Base-by-base conservation (phyloP, 305 asterid species). In the Fraxinus floribunda region DNA sequence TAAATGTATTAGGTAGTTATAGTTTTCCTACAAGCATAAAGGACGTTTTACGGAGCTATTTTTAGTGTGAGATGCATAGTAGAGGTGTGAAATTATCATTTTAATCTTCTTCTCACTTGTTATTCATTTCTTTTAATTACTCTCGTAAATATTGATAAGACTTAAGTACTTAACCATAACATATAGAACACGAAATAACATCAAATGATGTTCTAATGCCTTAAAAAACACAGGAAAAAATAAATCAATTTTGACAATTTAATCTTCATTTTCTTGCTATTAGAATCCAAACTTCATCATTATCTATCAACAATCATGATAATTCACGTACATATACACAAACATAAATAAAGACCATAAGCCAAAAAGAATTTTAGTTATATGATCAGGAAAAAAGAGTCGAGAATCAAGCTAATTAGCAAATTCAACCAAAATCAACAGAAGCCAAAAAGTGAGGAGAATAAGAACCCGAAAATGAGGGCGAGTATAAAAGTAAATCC, bases 401-500 rank as follows among this genome's bases (percentile, higher is more conserved):
- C 68, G 0, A 1, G 11, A 55, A 60, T 15, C 15, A 49, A 18
- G 36, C 49, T 34, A 57, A 72, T 55, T n/a, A 16, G 6, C 4
- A 3, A 44, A 39, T 32, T 3, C 78, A 13, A 29, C n/a, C 75
- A 11, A 7, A 15, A 83, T 35, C 70, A 41, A 76, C 49, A 80
- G 29, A 79, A 26, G 60, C 73, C 52, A 34, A 20, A 9, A 24
- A 62, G 73, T 76, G 24, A 46, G 7, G 78, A 81, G 60, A 73
- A 77, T 22, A 57, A 35, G 75, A 77, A 93, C 98, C 99, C 87
- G 97, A 89, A 90, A 77, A 94, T 81, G 41, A 90, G 84, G 34
- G 99, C 96, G 81, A 95, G 95, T 62, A 92, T 70, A 75, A 94
- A 94, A 74, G 97, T 93, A 79, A 95, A 94, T 30, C 97, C 99